Evolutionary conservation across 352 stramenopile species (phyloP), one percentile per base, ranked within the genome.

Genomic region (Nothophytophthora sp.): DNA sequence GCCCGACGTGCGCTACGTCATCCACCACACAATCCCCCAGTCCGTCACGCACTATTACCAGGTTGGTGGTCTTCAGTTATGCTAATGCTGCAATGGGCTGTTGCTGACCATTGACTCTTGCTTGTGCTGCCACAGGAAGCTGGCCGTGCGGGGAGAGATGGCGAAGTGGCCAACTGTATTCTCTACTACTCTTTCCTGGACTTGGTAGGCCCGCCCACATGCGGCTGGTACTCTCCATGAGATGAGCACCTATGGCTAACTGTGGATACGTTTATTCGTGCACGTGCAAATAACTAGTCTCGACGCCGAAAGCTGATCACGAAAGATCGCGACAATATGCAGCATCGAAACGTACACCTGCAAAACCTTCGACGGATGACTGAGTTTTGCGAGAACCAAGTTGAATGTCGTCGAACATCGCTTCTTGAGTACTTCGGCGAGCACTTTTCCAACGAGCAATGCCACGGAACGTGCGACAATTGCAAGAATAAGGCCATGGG

Each of bases 21-120:
- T 96, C 46, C 86, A 96, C 47, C 80, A 93, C 64, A 94, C 81
- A 5, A 88, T 95, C 5, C 86, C 86, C 5, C 82, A 96, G 51
- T 94, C 84, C 23, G 81, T 95, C n/a, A 93, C 81, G 10, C 81
- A 95, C 45, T 96, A 95, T 48, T 96, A 96, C 45, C 86, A 96
- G 66, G 85, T 95, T 66, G 23, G 35, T 22, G 6, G 23, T 20
- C 9, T 39, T 41, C 12, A 7, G 15, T 29, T 27, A 24, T 19
- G 27, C 39, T 34, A 34, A 46, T 34, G 16, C 28, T 11, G 27
- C 27, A 11, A 35, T 13, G 3, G 15, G 9, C 22, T 39, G n/a
- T 23, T 33, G 24, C 20, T 28, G 7, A 5, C 27, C n/a, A n/a
- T n/a, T n/a, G n/a, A 18, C 11, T 39, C 19, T 10, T 18, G 35